Percentiles rank a stretch among this genome's conserved stretches.
Evolutionary conservation across 331 rosid species (phyloP).

Genomic region (Acacia pycnantha): DNA sequence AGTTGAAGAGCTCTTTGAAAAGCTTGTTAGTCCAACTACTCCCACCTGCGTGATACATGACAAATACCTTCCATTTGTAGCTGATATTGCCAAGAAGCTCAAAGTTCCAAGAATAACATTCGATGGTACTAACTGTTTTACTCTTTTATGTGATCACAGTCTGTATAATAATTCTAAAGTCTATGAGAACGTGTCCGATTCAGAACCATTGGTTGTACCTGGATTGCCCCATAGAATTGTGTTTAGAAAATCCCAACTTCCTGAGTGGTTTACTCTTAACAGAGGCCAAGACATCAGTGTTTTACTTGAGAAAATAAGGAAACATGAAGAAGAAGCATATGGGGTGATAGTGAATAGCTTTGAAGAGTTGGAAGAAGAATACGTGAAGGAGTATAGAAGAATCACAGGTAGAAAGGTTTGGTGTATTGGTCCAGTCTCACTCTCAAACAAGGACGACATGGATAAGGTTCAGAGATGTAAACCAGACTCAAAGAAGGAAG

Average conservation of each 20-base stretch:
- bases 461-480: conserved; percentile 46
- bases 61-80: conserved; percentile 8
- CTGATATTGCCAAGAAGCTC: neutral
- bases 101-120: conserved; percentile 23
- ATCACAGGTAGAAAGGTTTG: conserved; percentile 2
- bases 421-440: conserved; percentile 36
- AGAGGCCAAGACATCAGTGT: too few relatives aligned
- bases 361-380: conserved; percentile 32
- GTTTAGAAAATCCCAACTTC: too few relatives aligned
- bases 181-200: too few relatives aligned
- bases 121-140: conserved; percentile 35
- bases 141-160: conserved; percentile 22
- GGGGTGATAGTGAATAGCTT: conserved; percentile 39
- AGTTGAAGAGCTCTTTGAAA: conserved; percentile 8
- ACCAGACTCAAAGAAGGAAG: neutral
- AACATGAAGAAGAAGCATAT: neutral
- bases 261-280: too few relatives aligned
- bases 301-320: neutral
- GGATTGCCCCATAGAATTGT: too few relatives aligned
- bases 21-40: neutral
- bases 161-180: neutral
- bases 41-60: conserved; percentile 30
- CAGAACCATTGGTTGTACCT: too few relatives aligned
- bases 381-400: conserved; percentile 22
- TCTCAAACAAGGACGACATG: conserved; percentile 16